A percentile compares a stretch with the other conserved stretches of the same genome.
Conservation (phyloP, 441 rosid species). For the Adansonia gregorii region DNA sequence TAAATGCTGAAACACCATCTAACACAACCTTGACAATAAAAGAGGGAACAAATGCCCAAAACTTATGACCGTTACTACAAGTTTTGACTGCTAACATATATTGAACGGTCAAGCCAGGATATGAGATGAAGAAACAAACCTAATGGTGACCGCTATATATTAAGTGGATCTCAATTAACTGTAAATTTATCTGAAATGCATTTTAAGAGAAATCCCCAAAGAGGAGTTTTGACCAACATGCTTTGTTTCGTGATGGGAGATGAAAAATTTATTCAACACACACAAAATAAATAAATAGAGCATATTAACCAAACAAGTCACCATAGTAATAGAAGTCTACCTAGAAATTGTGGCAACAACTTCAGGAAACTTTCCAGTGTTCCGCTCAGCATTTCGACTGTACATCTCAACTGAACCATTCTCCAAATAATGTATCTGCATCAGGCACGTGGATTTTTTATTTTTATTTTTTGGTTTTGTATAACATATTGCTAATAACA, state of each 20-base stretch:
- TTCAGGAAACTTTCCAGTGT: conserved; percentile 90
- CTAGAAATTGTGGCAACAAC: conserved; percentile 74
- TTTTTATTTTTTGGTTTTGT: background rate
- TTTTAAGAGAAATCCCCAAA: background rate
- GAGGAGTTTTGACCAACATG: background rate
- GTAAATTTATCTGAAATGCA: background rate
- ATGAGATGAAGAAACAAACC: background rate
- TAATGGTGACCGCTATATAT: background rate
- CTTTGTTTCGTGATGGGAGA: background rate
- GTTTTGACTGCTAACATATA: background rate
- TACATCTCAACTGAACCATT: conserved; percentile 88
- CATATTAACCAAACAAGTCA: background rate
- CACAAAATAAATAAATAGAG: background rate
- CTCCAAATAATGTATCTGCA: conserved; percentile 87
- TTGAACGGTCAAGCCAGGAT: background rate
- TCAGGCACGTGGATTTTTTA: conserved; percentile 22
- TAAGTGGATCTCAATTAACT: background rate
- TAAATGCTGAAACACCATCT: background rate
- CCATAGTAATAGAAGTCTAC: conserved; percentile 39
- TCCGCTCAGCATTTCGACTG: conserved; percentile 89
- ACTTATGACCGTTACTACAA: background rate
- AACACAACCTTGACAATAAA: background rate
- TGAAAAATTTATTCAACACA: conserved; percentile 9
- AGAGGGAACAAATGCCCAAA: background rate
- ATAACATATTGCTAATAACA: conserved; percentile 12